These are phyloP conservation scores for Parietichytrium sp. DNA, from an alignment of 108 stramenopile genomes.

Conservation along the genomic window DNA sequence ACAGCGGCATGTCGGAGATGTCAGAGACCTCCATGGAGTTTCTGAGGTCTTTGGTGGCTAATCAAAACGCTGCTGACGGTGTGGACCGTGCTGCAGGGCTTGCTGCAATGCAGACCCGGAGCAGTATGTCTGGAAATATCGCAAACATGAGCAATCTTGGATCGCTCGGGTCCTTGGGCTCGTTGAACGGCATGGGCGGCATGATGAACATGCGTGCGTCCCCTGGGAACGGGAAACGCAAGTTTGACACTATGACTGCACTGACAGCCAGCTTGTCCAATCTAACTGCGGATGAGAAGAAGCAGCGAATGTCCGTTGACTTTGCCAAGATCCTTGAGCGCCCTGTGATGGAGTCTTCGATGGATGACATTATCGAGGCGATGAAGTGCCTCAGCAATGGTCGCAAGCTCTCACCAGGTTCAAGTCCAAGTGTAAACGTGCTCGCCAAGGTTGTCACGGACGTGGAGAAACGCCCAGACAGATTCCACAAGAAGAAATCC, in stretches of 20 bases:
- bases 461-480: constrained; percentile 13
- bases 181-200: not conserved
- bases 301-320: not conserved
- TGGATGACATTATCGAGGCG: constrained; percentile 18
- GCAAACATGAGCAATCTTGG: too few relatives aligned
- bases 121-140: not conserved
- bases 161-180: too few relatives aligned
- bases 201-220: not conserved
- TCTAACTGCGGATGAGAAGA: not conserved
- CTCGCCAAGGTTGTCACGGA: constrained; percentile 10
- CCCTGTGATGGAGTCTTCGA: not conserved
- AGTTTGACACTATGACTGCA: not conserved
- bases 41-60: not conserved
- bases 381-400: not conserved
- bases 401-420: constrained; percentile 11
- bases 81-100: not conserved
- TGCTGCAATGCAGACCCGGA: too few relatives aligned
- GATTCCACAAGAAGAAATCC: constrained; percentile 20
- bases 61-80: not conserved
- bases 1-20: constrained; percentile 4
- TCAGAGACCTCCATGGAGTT: constrained; percentile 23
- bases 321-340: constrained; percentile 8
- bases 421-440: too few relatives aligned
- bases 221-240: not conserved
- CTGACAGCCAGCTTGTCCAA: too few relatives aligned